Evolutionary conservation across 768 basidiomycete genomes (phyloP), one percentile per base, ranked within the genome.

Genomic region (Chalciporus piperatus): DNA sequence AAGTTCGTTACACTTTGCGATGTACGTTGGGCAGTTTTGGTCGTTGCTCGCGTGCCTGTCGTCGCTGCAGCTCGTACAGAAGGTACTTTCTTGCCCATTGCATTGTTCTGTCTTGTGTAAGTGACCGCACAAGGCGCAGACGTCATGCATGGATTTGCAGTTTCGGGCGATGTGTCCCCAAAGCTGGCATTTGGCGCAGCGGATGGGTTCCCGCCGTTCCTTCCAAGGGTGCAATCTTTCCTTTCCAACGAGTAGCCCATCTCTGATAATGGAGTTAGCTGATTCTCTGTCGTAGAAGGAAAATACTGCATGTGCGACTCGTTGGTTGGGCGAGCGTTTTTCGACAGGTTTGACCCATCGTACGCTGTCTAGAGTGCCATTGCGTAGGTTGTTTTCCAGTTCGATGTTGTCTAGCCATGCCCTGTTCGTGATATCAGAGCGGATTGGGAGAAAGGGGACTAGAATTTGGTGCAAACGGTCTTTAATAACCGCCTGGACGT

Each of bases 181-280:
- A 0, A 22, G 17, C 20, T 52, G 55, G 14, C 55, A 56, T 1
- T 13, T 3, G 8, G 28, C 27, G 10, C 51, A 56, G 6, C 27
- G 12, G 1, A 53, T 10, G 2, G 47, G 51, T 4, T 56, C 47
- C 2, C 19, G 44, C 1, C 41, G 45, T 1, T 56, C 55, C 12
- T 56, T 49, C 0, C 5, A 5, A 0, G 55, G 47, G 33, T 52
- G 55, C 0, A 56, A 43, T 14, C 48, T 56, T 7, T 33, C 47
- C 9, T 45, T 52, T 0, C 22, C 6, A 3, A 41, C 2, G 3
- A 17, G 45, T 0, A 52, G 13, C 0, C 47, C n/a, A 2, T 56
- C 47, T 1, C n/a, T 5, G 1, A 56, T 1, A 0, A 56, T n/a
- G 4, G 6, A 4, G 28, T 56, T 56, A 0, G 47, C 39, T 0